phyloP scores from a whole-genome alignment of 805 yeast species.

The Suhomyces canberraensis region DNA sequence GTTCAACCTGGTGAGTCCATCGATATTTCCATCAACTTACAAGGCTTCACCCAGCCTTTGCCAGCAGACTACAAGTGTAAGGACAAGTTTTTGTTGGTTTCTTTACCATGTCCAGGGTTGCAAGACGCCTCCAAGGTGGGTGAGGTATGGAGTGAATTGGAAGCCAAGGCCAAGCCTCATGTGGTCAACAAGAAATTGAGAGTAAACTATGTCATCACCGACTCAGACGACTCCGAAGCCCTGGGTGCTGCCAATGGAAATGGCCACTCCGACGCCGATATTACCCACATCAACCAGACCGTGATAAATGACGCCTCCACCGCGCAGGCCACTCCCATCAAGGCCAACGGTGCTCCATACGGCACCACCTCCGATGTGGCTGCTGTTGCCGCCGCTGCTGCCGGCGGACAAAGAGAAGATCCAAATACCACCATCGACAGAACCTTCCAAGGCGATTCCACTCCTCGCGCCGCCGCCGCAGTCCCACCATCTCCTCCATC shows the following conservation, averaged over 20 bases:
- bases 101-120: slow-evolving; percentile 70
- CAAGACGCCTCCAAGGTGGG: slow-evolving; percentile 57
- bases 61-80: slow-evolving; percentile 71
- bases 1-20: slow-evolving; percentile 70
- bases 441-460: neutral
- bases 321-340: slow-evolving; percentile 13
- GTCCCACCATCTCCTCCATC: slow-evolving; percentile 4
- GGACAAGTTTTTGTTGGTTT: slow-evolving; percentile 89
- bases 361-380: slow-evolving; percentile 14
- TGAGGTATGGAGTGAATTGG: slow-evolving; percentile 74
- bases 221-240: slow-evolving; percentile 15
- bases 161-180: slow-evolving; percentile 51
- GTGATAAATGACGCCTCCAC: slow-evolving; percentile 9
- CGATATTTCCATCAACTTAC: slow-evolving; percentile 78
- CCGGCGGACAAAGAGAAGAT: slow-evolving; percentile 6
- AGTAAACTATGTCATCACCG: slow-evolving; percentile 50
- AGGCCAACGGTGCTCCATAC: slow-evolving; percentile 9
- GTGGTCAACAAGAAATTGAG: slow-evolving; percentile 63
- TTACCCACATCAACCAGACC: slow-evolving; percentile 10
- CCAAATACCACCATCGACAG: neutral
- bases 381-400: slow-evolving; percentile 12
- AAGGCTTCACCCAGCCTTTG: slow-evolving; percentile 78
- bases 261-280: slow-evolving; percentile 13
- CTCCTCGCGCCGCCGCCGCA: slow-evolving; percentile 5
- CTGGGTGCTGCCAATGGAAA: slow-evolving; percentile 10